These are phyloP conservation scores for Malassezia psittaci DNA, from an alignment of 1,284 basidiomycete genomes.

Conservation along the genomic window DNA sequence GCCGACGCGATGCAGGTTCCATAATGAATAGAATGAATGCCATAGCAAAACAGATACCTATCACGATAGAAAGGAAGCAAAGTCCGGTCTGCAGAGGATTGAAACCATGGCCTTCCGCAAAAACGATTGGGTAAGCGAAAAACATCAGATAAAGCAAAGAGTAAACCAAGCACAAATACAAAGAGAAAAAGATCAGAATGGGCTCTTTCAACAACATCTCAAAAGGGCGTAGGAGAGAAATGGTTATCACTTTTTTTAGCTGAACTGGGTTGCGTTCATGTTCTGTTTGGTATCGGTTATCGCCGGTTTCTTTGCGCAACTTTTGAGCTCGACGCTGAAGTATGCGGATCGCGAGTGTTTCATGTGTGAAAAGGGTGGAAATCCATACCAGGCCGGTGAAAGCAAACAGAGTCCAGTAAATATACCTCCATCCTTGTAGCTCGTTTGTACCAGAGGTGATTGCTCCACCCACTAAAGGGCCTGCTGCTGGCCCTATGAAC, in stretches of 20 bases:
- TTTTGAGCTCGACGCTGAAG: constrained; percentile 53
- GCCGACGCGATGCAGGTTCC: constrained; percentile 21
- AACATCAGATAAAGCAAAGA: constrained; percentile 48
- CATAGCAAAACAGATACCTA: constrained; percentile 28
- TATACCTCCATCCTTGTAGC: constrained; percentile 56
- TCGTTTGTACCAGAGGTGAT: constrained; percentile 50
- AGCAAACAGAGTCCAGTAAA: constrained; percentile 64
- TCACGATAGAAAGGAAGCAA: constrained; percentile 45
- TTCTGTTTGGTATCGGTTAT: constrained; percentile 53
- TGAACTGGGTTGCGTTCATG: constrained; percentile 23
- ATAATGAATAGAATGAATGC: constrained; percentile 26
- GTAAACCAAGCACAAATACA: constrained; percentile 67
- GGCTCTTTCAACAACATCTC: constrained; percentile 59
- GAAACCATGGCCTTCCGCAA: constrained; percentile 34
- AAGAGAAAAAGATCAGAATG: constrained; percentile 62
- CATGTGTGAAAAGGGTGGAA: constrained; percentile 60
- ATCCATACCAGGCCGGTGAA: constrained; percentile 56
- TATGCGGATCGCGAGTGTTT: constrained; percentile 58
- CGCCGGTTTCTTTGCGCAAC: constrained; percentile 58
- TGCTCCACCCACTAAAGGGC: constrained; percentile 46
- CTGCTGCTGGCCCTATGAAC: constrained; percentile 53
- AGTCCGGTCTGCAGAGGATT: constrained; percentile 35
- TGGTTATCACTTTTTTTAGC: constrained; percentile 56
- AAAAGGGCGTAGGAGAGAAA: constrained; percentile 48
- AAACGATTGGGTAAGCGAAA: constrained; percentile 46